Conservation (phyloP, 768 basidiomycete genomes). For the Tricholoma sp. region DNA sequence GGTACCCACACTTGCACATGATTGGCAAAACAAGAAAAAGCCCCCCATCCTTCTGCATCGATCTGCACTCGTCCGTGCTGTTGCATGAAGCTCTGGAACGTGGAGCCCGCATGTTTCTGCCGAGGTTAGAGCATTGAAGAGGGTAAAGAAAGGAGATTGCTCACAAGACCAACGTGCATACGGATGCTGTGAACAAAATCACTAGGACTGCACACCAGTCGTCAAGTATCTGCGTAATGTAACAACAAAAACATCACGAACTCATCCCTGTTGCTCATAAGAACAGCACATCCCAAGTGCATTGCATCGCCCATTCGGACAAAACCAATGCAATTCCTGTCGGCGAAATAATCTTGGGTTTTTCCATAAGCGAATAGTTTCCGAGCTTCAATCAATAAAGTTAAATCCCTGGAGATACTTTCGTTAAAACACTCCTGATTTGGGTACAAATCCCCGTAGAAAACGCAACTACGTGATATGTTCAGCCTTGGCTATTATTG, state of each 20-base stretch:
- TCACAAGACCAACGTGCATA: constrained; percentile 63
- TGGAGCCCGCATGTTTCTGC: constrained; percentile 32
- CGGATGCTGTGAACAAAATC: constrained; percentile 41
- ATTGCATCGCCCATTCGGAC: constrained; percentile 55
- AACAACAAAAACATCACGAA: constrained; percentile 14
- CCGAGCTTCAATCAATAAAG: constrained; percentile 53
- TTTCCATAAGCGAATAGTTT: constrained; percentile 63
- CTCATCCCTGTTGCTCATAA: constrained; percentile 59
- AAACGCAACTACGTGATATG: constrained; percentile 60
- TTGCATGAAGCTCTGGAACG: constrained; percentile 47
- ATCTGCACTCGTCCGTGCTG: constrained; percentile 39
- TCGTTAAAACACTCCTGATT: constrained; percentile 63
- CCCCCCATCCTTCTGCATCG: constrained; percentile 57
- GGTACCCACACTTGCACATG: constrained; percentile 57
- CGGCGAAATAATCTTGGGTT: constrained; percentile 52
- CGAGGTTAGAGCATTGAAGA: not conserved
- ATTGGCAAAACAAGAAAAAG: constrained; percentile 54
- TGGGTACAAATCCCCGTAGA: constrained; percentile 79
- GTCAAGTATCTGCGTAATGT: not conserved
- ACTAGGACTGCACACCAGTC: constrained; percentile 20
- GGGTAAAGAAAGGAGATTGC: constrained; percentile 19
- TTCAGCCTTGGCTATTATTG: not conserved
- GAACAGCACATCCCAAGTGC: constrained; percentile 61
- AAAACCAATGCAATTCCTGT: constrained; percentile 70
- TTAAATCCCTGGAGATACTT: constrained; percentile 44